Evolutionary conservation across 2,329 filamentous ascomycete genomes (phyloP), one percentile per base, ranked within the genome.

Genomic region (Arachnomyces sp.): DNA sequence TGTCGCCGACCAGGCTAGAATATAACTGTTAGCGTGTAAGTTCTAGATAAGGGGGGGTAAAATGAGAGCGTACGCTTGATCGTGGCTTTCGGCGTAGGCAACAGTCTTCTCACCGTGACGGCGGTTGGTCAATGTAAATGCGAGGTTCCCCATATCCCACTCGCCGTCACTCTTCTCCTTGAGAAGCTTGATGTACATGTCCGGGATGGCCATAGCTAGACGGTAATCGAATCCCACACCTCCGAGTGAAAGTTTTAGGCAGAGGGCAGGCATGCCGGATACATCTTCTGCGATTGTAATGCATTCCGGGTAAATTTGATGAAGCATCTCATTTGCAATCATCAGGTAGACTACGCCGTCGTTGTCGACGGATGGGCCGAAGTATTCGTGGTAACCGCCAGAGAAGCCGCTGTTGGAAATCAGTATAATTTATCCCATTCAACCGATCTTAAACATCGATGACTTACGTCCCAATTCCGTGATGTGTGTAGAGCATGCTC

Each of bases 181-280:
- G 46, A 96, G 65, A 58, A 93, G 86, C 68, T 98, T 98, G 73
- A 98, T 98, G 79, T 93, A 98, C 79, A 98, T 85, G 62, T 98
- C 92, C 3, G 92, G 92, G 47, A 98, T 81, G 3, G 92, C 92
- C 92, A 98, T 98, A 40, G 89, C 89, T 25, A 98, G 77, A 50
- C 92, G 80, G 64, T 98, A 98, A 66, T 98, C 92, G 60, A 98
- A 98, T 17, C 92, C 92, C 51, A 96, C 79, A 46, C 92, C 92
- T 13, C 92, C 92, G 2, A 95, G 71, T 1, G 83, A 81, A 30
- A 95, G 70, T 5, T 85, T 80, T 29, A 98, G 65, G 63, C 92
- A 96, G 35, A 98, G 72, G n/a, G 88, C 90, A 12, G 92, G 92
- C 92, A 98, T 98, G 13, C 92, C 92, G 6, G 90, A 96, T 7